phyloP scores from a whole-genome alignment of 2,329 filamentous ascomycete genomes.

The Verticillium dahliae region DNA sequence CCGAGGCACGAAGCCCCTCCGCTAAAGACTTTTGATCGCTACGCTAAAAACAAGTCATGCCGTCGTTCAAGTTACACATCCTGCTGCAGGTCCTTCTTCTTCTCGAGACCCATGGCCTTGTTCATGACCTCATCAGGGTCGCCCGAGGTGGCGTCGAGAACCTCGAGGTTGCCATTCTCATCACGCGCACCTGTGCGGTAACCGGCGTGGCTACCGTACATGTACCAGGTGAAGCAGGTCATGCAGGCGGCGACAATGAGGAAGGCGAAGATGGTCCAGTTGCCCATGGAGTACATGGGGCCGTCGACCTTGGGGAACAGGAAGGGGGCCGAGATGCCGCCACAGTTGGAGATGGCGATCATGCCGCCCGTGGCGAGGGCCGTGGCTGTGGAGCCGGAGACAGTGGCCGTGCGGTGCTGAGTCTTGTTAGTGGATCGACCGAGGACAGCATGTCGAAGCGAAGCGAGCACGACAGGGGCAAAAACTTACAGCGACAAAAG shows the following conservation, averaged over 20 bases:
- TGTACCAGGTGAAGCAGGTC: constrained; percentile 21
- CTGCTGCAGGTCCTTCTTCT: constrained; percentile 12
- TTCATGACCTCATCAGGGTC: constrained; percentile 15
- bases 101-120: constrained; percentile 11
- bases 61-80: neutral
- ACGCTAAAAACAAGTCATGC: neutral
- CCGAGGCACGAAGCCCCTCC: neutral
- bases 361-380: constrained; percentile 26
- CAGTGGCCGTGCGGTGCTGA: constrained; percentile 22
- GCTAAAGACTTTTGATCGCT: neutral
- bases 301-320: constrained; percentile 21
- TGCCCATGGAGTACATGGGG: constrained; percentile 25
- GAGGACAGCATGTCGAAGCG: neutral
- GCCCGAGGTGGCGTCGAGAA: constrained; percentile 13
- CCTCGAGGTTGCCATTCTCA: constrained; percentile 14
- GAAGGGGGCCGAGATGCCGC: constrained; percentile 25
- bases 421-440: constrained; percentile 7
- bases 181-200: constrained; percentile 18
- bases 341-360: constrained; percentile 25
- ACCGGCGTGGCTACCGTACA: constrained; percentile 22
- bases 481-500: constrained; percentile 17
- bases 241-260: constrained; percentile 17
- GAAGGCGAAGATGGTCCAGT: constrained; percentile 26
- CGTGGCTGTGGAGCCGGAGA: constrained; percentile 23
- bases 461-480: constrained; percentile 14